Base-by-base conservation (phyloP, 1,139 yeast species). In the Saccharomyces pastorianus region DNA sequence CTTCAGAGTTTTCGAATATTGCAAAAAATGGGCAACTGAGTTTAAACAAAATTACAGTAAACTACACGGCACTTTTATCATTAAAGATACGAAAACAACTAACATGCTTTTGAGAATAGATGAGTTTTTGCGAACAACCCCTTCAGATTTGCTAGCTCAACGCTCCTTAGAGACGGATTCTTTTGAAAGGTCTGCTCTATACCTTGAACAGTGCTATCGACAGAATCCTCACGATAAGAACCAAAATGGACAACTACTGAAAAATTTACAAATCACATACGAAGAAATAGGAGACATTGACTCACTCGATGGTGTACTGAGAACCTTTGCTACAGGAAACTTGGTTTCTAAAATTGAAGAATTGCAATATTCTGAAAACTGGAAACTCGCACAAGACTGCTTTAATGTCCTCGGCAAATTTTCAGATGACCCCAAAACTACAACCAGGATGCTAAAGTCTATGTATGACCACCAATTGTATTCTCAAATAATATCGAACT, bases 231-330 rank as follows among this genome's bases (percentile, higher is more conserved):
- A 50, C 20, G 59, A 58, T 13, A 59, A 64, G 3, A 73, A 74
- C 48, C 73, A 71, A 26, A 71, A 72, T 4, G 65, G 74, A n/a
- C 73, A 76, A 26, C 75, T 81, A 53, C 76, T 80, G 9, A 67
- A 75, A 1, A 78, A 84, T 2, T 71, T 95, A 32, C 91, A 89
- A 64, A 79, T 80, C 29, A 87, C 91, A 76, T 95, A 93, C 68
- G 86, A 96, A 4, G 86, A 81, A 56, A 82, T 93, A 54, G 91
- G 90, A 64, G 99, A 95, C 67, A 80, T 85, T 48, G 99, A 95
- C 72, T 84, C 96, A 0, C 76, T 95, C 48, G 93, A 88, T 67
- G 99, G 99, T 20, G 82, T 89, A 3, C 73, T 93, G 52, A 83
- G 88, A 57, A 78, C 79, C 59, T 86, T 89, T 61, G 82, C 96